Percentiles rank a stretch among this genome's conserved stretches.
These are phyloP conservation scores for Aspergillus melleus DNA, from an alignment of 2,329 filamentous ascomycete genomes.

Conservation along the genomic window DNA sequence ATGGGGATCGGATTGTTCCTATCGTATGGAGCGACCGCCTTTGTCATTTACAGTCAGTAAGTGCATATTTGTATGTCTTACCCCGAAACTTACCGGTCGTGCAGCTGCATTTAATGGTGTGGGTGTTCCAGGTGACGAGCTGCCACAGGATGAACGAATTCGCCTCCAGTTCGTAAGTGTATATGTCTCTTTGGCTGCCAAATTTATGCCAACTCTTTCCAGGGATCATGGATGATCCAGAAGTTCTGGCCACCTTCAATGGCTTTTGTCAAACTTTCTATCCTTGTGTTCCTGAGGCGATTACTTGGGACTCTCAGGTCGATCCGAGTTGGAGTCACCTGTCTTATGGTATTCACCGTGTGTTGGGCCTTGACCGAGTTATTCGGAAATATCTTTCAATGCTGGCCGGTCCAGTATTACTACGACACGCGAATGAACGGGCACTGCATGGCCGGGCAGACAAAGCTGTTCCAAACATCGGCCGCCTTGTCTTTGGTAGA, in stretches of 20 bases:
- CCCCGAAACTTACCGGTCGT: neutral
- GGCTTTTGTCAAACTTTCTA: conserved; percentile 10
- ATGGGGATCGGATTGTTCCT: conserved; percentile 7
- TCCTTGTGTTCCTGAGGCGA: conserved; percentile 6
- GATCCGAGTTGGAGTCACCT: neutral
- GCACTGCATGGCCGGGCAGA: neutral
- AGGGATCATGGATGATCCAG: conserved; percentile 6
- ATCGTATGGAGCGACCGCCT: conserved; percentile 1
- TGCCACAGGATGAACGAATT: conserved; percentile 1
- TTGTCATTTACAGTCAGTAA: neutral
- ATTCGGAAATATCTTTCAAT: conserved; percentile 6
- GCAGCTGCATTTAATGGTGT: conserved; percentile 10
- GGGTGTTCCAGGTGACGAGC: neutral
- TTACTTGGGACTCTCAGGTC: neutral
- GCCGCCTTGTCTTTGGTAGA: conserved; percentile 6
- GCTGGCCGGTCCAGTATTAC: conserved; percentile 4
- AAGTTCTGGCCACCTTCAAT: conserved; percentile 7
- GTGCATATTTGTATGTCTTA: neutral
- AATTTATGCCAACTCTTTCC: neutral
- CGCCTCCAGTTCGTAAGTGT: neutral
- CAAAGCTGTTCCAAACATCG: neutral
- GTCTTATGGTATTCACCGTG: conserved; percentile 7
- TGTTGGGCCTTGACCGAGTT: conserved; percentile 5
- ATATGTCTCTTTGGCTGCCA: neutral
- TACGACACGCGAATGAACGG: conserved; percentile 3